Base-by-base conservation (phyloP, 495 filamentous ascomycete genomes). In the Thozetella sp. region DNA sequence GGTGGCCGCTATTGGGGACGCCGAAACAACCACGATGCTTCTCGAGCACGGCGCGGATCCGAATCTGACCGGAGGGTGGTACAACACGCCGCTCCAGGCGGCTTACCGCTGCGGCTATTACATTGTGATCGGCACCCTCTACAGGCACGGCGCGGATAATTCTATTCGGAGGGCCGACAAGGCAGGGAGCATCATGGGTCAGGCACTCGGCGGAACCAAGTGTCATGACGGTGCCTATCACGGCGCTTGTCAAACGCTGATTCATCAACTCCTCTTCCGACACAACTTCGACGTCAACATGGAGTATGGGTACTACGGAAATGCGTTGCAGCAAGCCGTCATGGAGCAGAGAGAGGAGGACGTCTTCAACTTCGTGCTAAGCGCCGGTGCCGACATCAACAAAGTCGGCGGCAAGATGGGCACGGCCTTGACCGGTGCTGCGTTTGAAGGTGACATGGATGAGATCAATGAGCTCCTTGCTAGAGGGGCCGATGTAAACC, bases 31-130 rank as follows among this genome's bases (percentile, higher is more conserved):
- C 11, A 10, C 37, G 13, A 22, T 64, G 3, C 67, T 76, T 20
- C 34, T 75, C 10, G 62, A 65, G 2, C 52, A 60, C 20, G 66
- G 60, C 40, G 70, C 70, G 19, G 66, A 70, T 34, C 59, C 71
- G 22, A 72, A 72, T 40, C 10, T 57, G 1, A 46, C 37, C 10
- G 56, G 30, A 12, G 50, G 60, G 24, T 22, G 50, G 24, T 63
- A 51, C 51, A 57, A 58, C 13, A 67, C 48, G 37, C 54, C 69
- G 40, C 53, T 72, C 15, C 60, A 64, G 24, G 60, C 66, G 1
- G 63, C 69, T 19, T 59, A 62, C 17, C 22, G 6, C 55, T 2
- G n/a, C 19, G 55, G 55, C 23, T 48, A 48, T 27, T 50, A 23
- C 40, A 25, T 50, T n/a, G 40, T 57, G 3, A 48, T 50, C 37